Evolutionary conservation across 192 early-diverging fungal species (phyloP).

Genomic region (Kappamyces sp.): DNA sequence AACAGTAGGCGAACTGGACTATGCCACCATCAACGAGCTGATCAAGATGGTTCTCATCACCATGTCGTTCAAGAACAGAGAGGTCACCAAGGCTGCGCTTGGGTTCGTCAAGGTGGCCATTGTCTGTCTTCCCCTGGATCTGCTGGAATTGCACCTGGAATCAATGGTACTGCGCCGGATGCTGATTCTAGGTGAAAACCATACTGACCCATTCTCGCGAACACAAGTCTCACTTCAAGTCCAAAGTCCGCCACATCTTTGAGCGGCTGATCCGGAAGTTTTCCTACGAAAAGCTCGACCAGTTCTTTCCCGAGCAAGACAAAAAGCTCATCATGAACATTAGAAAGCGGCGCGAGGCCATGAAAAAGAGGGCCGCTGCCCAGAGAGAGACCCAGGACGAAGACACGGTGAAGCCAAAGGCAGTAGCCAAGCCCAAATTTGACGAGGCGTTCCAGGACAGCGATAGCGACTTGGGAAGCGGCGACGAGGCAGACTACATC

Average conservation of each 20-base stretch:
- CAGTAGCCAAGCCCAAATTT: conserved; percentile 45
- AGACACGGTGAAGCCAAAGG: conserved; percentile 25
- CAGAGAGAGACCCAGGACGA: conserved; percentile 34
- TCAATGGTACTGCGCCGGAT: conserved; percentile 51
- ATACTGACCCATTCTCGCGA: conserved; percentile 80
- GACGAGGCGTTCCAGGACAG: conserved; percentile 89
- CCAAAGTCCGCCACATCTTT: conserved; percentile 85
- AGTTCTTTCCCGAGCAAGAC: conserved; percentile 79
- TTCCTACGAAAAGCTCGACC: conserved; percentile 71
- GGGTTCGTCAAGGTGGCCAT: conserved; percentile 92
- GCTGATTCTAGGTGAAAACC: conserved; percentile 29
- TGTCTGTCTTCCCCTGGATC: conserved; percentile 66
- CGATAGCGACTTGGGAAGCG: conserved; percentile 80
- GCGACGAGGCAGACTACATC: conserved; percentile 43
- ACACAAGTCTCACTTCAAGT: conserved; percentile 84
- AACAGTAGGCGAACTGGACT: conserved; percentile 40
- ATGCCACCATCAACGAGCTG: conserved; percentile 63
- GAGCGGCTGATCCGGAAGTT: conserved; percentile 87
- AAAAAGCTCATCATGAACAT: conserved; percentile 87
- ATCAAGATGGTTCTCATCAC: conserved; percentile 74
- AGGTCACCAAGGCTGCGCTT: conserved; percentile 85
- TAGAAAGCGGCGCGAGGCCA: conserved; percentile 77
- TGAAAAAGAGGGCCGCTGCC: conserved; percentile 68
- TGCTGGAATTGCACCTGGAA: conserved; percentile 65
- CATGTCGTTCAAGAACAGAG: conserved; percentile 74